These are phyloP conservation scores for Wickerhamomyces sp. DNA, from an alignment of 1,139 yeast species.

Conservation along the genomic window DNA sequence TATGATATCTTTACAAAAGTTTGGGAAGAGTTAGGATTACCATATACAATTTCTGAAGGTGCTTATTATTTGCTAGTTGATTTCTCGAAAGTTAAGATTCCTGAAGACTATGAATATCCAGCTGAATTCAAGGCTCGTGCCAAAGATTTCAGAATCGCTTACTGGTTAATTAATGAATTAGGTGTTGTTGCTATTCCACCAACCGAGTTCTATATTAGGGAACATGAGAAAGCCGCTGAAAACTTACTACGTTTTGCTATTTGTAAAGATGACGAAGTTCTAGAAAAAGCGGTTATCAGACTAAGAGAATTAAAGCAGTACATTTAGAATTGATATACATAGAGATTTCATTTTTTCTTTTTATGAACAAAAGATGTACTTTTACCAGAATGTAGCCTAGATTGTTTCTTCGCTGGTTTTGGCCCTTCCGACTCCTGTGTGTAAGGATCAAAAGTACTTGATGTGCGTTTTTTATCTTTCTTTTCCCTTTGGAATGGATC, in stretches of 20 bases:
- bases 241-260: constrained; percentile 90
- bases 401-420: constrained; percentile 41
- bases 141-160: constrained; percentile 81
- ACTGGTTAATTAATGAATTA: constrained; percentile 87
- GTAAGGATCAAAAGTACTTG: constrained; percentile 61
- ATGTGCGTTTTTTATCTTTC: constrained; percentile 27
- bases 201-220: constrained; percentile 77
- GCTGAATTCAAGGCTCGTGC: constrained; percentile 63
- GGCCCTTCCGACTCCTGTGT: constrained; percentile 44
- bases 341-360: constrained; percentile 9
- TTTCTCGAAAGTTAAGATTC: constrained; percentile 75
- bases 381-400: constrained; percentile 15
- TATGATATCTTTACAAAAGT: constrained; percentile 66
- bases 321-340: constrained; percentile 26
- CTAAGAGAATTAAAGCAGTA: constrained; percentile 66
- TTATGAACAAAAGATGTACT: constrained; percentile 18
- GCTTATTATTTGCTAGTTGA: constrained; percentile 90
- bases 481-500: constrained; percentile 23
- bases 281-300: constrained; percentile 78
- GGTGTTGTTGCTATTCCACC: constrained; percentile 98
- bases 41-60: constrained; percentile 89
- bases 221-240: constrained; percentile 73
- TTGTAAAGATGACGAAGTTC: constrained; percentile 81
- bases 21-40: constrained; percentile 82
- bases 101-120: constrained; percentile 68